Evolutionary conservation across 2,329 filamentous ascomycete genomes (phyloP).

Genomic region (Peltaster fructicola): DNA sequence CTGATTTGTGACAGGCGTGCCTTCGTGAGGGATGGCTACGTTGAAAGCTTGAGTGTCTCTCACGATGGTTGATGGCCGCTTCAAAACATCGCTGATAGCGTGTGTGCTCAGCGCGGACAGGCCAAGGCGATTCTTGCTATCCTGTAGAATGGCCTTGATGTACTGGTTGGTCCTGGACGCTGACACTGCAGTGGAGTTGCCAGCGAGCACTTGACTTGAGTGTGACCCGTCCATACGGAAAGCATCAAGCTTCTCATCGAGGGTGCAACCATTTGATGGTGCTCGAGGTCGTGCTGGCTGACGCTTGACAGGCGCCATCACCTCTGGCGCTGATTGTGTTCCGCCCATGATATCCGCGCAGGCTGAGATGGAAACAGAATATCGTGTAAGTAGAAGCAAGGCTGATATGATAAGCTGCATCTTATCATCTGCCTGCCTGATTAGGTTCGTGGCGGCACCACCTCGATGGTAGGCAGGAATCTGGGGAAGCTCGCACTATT

Average conservation of each 20-base stretch:
- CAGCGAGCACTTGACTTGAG: conserved; percentile 5
- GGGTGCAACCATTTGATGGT: conserved; percentile 7
- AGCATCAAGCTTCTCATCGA: conserved; percentile 20
- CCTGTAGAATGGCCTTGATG: conserved; percentile 17
- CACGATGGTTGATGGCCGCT: conserved; percentile 43
- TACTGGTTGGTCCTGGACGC: conserved; percentile 15
- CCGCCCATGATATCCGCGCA: too few species aligned
- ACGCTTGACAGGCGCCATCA: too few species aligned
- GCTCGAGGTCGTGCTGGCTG: too few species aligned
- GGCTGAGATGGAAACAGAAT: too few species aligned
- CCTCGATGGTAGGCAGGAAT: too few species aligned
- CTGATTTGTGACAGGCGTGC: conserved; percentile 71
- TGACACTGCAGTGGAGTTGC: conserved; percentile 13
- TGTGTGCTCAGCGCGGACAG: conserved; percentile 53
- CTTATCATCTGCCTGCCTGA: too few species aligned
- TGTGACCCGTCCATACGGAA: conserved; percentile 13
- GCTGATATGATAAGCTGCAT: too few species aligned
- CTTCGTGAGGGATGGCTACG: conserved; percentile 64
- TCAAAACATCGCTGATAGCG: conserved; percentile 48
- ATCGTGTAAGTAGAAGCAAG: too few species aligned
- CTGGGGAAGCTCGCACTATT: too few species aligned
- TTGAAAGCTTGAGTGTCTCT: conserved; percentile 69
- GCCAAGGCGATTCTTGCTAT: conserved; percentile 46
- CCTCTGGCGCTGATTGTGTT: too few species aligned
- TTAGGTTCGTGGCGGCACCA: too few species aligned